phyloP scores from a whole-genome alignment of 208 protist genomes.

The Naegleria lovaniensis region DNA sequence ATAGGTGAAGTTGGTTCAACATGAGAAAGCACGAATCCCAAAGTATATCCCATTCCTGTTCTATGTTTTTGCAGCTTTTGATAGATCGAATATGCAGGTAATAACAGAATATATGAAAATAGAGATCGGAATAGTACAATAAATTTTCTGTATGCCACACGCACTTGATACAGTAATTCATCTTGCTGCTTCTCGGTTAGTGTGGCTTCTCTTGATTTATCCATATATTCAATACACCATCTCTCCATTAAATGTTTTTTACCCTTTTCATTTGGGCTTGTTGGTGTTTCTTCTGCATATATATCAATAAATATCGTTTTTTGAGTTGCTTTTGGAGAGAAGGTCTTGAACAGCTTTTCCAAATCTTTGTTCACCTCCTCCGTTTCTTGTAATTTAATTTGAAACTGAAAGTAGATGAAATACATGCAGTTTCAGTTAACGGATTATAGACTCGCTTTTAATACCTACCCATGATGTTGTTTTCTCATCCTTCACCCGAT shows the following conservation, averaged over 20 bases:
- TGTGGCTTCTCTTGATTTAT: not conserved
- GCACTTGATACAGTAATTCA: not conserved
- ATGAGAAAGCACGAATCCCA: not conserved
- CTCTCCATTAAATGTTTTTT: conserved; percentile 10
- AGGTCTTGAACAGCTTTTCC: not conserved
- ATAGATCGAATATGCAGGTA: not conserved
- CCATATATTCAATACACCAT: not conserved
- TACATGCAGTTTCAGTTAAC: not conserved
- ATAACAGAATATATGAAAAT: not conserved
- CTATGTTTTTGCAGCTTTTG: conserved; percentile 12
- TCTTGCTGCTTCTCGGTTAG: not conserved
- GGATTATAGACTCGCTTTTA: not conserved
- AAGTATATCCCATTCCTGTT: not conserved
- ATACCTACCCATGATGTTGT: not conserved
- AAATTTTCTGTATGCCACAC: not conserved
- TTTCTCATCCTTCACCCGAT: not conserved
- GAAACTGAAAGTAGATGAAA: not conserved
- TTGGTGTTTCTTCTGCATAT: not conserved
- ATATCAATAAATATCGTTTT: not conserved
- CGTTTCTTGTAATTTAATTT: not conserved
- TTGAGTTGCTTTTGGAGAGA: not conserved
- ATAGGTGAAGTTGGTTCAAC: not conserved
- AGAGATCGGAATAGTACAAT: not conserved
- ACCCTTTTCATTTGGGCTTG: not conserved
- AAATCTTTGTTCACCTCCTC: not conserved